These are phyloP conservation scores for Aspergillus hortae DNA, from an alignment of 2,329 filamentous ascomycete genomes.

Conservation along the genomic window DNA sequence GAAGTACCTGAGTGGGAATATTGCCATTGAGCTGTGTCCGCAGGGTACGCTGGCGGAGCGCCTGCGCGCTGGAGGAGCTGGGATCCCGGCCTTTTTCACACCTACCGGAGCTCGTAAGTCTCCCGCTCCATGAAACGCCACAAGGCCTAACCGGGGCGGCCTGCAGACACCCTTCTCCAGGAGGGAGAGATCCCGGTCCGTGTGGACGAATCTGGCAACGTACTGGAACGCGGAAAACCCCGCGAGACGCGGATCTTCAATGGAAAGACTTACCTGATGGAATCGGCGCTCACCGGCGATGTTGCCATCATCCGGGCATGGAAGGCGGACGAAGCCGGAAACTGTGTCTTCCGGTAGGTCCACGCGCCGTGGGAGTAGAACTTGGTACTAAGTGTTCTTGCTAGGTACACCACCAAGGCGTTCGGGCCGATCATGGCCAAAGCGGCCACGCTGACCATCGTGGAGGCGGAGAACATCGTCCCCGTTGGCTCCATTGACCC, in stretches of 20 bases:
- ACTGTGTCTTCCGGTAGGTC: conserved; percentile 69
- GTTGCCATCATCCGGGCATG: conserved; percentile 73
- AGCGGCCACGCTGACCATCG: conserved; percentile 72
- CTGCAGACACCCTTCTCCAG: conserved; percentile 34
- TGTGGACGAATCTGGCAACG: conserved; percentile 76
- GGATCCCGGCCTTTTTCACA: conserved; percentile 78
- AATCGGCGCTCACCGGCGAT: conserved; percentile 71
- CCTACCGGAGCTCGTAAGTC: conserved; percentile 65
- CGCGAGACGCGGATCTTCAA: conserved; percentile 71
- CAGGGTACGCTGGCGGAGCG: conserved; percentile 56
- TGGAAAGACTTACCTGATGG: conserved; percentile 71
- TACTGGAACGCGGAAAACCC: conserved; percentile 65
- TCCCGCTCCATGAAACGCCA: neutral
- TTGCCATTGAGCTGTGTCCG: conserved; percentile 72
- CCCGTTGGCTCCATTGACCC: conserved; percentile 68
- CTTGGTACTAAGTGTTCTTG: conserved; percentile 2
- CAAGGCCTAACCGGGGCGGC: neutral
- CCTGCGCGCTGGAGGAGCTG: conserved; percentile 68
- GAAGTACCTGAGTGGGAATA: conserved; percentile 70
- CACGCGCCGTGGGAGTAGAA: conserved; percentile 16
- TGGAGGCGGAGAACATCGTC: conserved; percentile 83
- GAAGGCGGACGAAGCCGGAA: conserved; percentile 73
- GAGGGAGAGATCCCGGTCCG: conserved; percentile 60
- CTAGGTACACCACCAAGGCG: conserved; percentile 66
- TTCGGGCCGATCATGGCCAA: conserved; percentile 78